Percentiles rank a stretch among this genome's conserved stretches.
Conservation (phyloP, 2,329 filamentous ascomycete species). For the Pseudogymnoascus sp. region DNA sequence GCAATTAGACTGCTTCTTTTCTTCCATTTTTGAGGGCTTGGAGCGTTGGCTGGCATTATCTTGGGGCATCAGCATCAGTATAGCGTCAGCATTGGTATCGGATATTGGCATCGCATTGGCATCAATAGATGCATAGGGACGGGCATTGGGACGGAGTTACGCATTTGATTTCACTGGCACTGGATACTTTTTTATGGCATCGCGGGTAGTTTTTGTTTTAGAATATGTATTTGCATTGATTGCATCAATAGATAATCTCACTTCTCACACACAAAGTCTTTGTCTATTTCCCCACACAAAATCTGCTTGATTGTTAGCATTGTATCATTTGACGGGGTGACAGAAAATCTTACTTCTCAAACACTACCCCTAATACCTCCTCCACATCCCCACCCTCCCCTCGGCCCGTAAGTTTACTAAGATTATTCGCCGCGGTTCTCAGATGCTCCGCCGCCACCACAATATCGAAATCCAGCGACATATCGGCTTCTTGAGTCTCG, state of each 20-base stretch:
- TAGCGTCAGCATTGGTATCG: neutral
- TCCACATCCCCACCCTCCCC: conserved; percentile 86
- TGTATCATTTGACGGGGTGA: neutral
- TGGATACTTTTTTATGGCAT: neutral
- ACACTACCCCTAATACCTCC: conserved; percentile 91
- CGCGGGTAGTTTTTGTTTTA: neutral
- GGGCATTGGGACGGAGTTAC: neutral
- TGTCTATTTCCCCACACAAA: conserved; percentile 6
- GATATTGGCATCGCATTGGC: neutral
- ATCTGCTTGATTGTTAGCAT: neutral
- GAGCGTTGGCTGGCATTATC: neutral
- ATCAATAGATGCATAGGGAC: neutral
- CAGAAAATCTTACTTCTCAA: conserved; percentile 65
- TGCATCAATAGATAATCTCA: conserved; percentile 11
- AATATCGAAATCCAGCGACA: conserved; percentile 59
- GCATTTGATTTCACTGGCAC: neutral
- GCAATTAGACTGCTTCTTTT: neutral
- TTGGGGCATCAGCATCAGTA: neutral
- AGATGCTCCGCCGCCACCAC: conserved; percentile 87
- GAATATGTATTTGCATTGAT: conserved; percentile 1
- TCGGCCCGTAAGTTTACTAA: conserved; percentile 82
- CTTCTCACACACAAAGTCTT: neutral
- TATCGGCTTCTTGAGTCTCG: conserved; percentile 39
- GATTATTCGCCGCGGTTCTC: conserved; percentile 67
- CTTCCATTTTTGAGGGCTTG: neutral